These are phyloP conservation scores for Plasmodium cynomolgi DNA, from an alignment of 169 alveolate genomes.

Conservation along the genomic window DNA sequence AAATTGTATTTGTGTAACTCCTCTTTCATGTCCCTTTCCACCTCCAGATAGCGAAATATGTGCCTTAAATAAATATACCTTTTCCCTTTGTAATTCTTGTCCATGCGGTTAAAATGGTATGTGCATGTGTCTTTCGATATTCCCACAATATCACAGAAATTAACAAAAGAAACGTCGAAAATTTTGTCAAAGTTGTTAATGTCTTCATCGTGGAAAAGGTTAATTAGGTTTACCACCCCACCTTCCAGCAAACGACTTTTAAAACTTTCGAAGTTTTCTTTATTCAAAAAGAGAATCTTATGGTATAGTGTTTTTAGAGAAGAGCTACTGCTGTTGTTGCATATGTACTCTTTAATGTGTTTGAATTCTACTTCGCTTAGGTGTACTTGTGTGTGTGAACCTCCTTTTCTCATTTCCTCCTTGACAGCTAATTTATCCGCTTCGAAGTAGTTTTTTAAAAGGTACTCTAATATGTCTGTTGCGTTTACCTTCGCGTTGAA, in stretches of 20 bases:
- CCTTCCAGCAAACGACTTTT: constrained; percentile 55
- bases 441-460: constrained; percentile 26
- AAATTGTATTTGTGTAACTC: constrained; percentile 53
- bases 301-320: constrained; percentile 49
- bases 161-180: constrained; percentile 68
- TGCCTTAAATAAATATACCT: constrained; percentile 52
- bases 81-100: constrained; percentile 28
- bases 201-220: constrained; percentile 68
- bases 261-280: constrained; percentile 41
- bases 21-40: constrained; percentile 53
- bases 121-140: constrained; percentile 54
- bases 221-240: constrained; percentile 65
- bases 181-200: constrained; percentile 65
- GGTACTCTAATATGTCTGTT: constrained; percentile 24
- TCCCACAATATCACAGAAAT: constrained; percentile 68
- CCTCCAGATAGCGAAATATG: constrained; percentile 45
- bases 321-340: constrained; percentile 23
- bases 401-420: neutral
- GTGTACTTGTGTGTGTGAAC: neutral
- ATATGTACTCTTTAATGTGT: constrained; percentile 56
- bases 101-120: constrained; percentile 60
- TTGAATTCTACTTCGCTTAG: constrained; percentile 28
- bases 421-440: neutral
- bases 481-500: constrained; percentile 38
- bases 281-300: constrained; percentile 39